These are phyloP conservation scores for Podila epicladia DNA, from an alignment of 192 early-diverging fungal species.

Conservation along the genomic window DNA sequence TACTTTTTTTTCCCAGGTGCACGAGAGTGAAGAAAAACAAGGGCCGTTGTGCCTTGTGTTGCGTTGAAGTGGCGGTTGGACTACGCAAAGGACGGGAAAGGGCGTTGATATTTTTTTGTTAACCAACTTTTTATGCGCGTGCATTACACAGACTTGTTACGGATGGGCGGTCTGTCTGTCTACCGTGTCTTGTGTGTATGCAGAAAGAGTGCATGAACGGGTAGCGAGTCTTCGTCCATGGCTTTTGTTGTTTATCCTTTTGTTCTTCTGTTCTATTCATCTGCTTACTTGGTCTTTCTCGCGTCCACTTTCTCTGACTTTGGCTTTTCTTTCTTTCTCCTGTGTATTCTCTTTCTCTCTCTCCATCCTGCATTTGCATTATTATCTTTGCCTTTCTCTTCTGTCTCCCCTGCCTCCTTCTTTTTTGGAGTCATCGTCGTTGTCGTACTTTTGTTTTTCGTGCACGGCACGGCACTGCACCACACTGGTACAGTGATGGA, in stretches of 20 bases:
- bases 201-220: no score
- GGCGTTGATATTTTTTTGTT: no score
- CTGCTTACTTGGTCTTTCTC: background rate
- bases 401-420: background rate
- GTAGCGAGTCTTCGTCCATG: background rate
- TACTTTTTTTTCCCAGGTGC: background rate
- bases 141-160: no score
- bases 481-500: no score
- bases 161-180: no score
- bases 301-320: background rate
- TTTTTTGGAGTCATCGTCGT: background rate
- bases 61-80: no score
- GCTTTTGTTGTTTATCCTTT: background rate
- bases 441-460: background rate
- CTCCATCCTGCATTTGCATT: background rate
- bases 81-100: no score
- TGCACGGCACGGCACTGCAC: background rate
- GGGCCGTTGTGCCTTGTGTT: no score
- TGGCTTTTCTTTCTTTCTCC: background rate
- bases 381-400: constrained; percentile 3
- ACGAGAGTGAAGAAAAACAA: no score
- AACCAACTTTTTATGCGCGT: no score
- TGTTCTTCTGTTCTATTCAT: background rate
- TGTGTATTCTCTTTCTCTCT: background rate
- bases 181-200: no score